Evolutionary conservation across 208 protist species (phyloP), one percentile per base, ranked within the genome.

Genomic region (Trypanosoma avium): DNA sequence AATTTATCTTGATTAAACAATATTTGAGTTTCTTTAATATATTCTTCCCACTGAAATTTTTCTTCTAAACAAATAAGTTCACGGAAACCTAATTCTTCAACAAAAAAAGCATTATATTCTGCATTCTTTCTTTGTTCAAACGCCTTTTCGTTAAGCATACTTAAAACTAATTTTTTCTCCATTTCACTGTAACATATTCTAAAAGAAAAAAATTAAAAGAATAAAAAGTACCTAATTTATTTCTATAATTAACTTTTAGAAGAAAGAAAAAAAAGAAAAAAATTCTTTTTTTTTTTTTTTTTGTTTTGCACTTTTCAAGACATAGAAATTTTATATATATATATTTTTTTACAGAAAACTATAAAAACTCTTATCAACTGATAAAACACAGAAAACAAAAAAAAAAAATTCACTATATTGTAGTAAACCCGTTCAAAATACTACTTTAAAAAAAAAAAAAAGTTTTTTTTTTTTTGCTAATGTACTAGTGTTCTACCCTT

Each of bases 61-160:
- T 67, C 38, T 42, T 67, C 50, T 13, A 67, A 57, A 50, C 13
- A 9, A 58, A 67, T 52, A 52, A 57, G 38, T 26, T 67, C 61
- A 48, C 61, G 61, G 21, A 67, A 67, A 7, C 50, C 61, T 33
- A n/a, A 49, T 52, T 67, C 61, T 19, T 67, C 50, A 6, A 36
- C 36, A 47, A 59, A 49, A 49, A 67, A 21, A 30, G 22, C 38
- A 40, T 21, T 24, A 36, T 6, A 59, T 32, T 67, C 61, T 0
- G 61, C 26, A 21, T 21, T 49, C 22, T 38, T 67, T 56, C 61
- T 45, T 29, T 30, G 36, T 17, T 38, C 49, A 24, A 38, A 27
- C 5, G 24, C 50, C 13, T 52, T 58, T 35, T 52, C 26, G 30
- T 50, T 7, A 38, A 67, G 50, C 42, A 59, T 60, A 24, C 30